Percentiles rank a stretch among this genome's conserved stretches.
Evolutionary conservation across 352 stramenopile genomes (phyloP).

Genomic region (Phytophthora colocasiae): DNA sequence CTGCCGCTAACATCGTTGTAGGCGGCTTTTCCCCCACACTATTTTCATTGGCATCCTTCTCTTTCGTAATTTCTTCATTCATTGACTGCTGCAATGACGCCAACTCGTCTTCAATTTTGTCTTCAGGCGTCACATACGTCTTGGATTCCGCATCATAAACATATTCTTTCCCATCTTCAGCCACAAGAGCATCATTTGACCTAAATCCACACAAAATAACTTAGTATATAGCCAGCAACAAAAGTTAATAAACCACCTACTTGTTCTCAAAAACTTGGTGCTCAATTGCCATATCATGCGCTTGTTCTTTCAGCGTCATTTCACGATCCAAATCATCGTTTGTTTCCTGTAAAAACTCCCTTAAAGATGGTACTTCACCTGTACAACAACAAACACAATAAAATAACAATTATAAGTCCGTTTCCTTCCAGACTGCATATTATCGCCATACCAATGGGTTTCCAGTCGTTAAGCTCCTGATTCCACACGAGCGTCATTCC

Average conservation of each 20-base stretch:
- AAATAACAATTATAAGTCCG: slow-evolving; percentile 1
- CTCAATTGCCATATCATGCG: slow-evolving; percentile 44
- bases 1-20: background rate
- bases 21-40: background rate
- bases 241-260: slow-evolving; percentile 26
- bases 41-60: too few species aligned
- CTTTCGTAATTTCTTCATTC: slow-evolving; percentile 2
- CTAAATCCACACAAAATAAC: slow-evolving; percentile 22
- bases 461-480: slow-evolving; percentile 57
- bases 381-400: slow-evolving; percentile 2
- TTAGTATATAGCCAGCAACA: background rate
- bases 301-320: slow-evolving; percentile 51
- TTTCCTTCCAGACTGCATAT: background rate
- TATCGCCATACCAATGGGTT: slow-evolving; percentile 54
- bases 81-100: slow-evolving; percentile 61
- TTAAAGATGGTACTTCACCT: slow-evolving; percentile 66
- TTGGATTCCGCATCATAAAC: slow-evolving; percentile 73
- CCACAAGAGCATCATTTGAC: slow-evolving; percentile 52
- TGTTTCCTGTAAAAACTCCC: slow-evolving; percentile 77
- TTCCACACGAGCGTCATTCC: slow-evolving; percentile 80
- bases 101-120: slow-evolving; percentile 79
- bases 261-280: slow-evolving; percentile 66
- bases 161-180: slow-evolving; percentile 76
- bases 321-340: slow-evolving; percentile 71
- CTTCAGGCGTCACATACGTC: slow-evolving; percentile 72